Percentiles rank a stretch among this genome's conserved stretches.
Evolutionary conservation across 2,329 filamentous ascomycete genomes (phyloP).

Genomic region (Alternaria infectoria): DNA sequence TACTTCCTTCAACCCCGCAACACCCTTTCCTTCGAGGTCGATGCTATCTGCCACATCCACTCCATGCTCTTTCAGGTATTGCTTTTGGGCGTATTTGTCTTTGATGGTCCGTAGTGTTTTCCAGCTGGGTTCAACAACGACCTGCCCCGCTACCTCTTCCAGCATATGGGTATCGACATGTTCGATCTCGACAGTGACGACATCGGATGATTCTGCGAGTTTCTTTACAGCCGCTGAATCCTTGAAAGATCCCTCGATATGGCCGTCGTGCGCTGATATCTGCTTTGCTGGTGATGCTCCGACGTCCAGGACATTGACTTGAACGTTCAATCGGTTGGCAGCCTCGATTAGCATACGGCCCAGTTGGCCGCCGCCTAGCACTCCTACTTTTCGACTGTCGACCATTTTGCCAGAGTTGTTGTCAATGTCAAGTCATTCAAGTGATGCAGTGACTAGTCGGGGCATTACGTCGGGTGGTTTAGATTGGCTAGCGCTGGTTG

Average conservation of each 20-base stretch:
- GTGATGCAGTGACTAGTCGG: constrained; percentile 24
- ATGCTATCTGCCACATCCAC: constrained; percentile 77
- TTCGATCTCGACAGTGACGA: constrained; percentile 93
- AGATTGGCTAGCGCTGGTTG: constrained; percentile 22
- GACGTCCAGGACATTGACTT: constrained; percentile 79
- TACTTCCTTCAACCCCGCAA: constrained; percentile 67
- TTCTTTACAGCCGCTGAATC: constrained; percentile 78
- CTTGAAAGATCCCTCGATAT: constrained; percentile 88
- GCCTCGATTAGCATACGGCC: constrained; percentile 93
- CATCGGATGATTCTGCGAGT: constrained; percentile 77
- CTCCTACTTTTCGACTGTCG: constrained; percentile 44
- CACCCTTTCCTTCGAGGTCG: constrained; percentile 66
- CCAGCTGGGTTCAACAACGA: constrained; percentile 79
- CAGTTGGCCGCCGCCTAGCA: constrained; percentile 62
- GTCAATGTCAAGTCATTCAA: constrained; percentile 11
- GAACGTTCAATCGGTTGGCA: constrained; percentile 78
- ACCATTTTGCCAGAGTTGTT: constrained; percentile 27
- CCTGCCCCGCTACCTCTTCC: constrained; percentile 75
- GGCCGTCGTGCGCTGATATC: constrained; percentile 74
- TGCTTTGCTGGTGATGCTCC: constrained; percentile 82
- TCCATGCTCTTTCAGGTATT: constrained; percentile 70
- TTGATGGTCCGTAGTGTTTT: constrained; percentile 86
- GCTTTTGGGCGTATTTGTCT: constrained; percentile 91
- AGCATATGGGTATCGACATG: constrained; percentile 90
- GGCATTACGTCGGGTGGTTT: constrained; percentile 18